Percentiles rank a stretch among this genome's conserved stretches.
These are phyloP conservation scores for Davidsoniella eucalypti DNA, from an alignment of 2,329 filamentous ascomycete genomes.

Conservation along the genomic window DNA sequence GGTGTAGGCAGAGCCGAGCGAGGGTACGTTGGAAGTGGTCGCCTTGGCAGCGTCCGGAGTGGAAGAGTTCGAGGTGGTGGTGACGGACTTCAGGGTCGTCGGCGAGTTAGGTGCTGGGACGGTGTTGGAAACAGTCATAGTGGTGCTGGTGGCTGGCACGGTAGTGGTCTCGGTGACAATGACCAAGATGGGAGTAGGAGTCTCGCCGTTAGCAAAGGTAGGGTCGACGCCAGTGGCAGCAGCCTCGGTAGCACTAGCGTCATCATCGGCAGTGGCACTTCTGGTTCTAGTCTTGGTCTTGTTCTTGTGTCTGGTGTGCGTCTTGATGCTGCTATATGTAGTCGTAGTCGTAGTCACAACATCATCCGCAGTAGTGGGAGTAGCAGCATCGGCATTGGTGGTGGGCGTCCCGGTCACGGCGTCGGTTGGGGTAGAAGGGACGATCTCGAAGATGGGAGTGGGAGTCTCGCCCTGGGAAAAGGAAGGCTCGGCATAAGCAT, in stretches of 20 bases:
- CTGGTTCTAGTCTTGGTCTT: background rate
- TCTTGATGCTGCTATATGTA: background rate
- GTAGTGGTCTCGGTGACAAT: background rate
- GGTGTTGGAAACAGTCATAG: background rate
- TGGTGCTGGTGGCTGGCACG: background rate
- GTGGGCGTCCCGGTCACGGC: background rate
- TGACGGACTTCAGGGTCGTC: background rate
- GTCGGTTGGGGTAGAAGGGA: background rate
- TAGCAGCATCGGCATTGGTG: background rate
- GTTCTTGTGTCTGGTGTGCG: background rate
- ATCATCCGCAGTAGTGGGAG: background rate
- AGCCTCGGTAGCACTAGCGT: background rate
- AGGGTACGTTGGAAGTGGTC: background rate
- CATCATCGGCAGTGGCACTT: background rate
- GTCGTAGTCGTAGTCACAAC: background rate
- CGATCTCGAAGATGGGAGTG: slow-evolving; percentile 10
- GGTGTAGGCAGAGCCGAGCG: background rate
- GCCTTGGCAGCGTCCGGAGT: too few relatives aligned
- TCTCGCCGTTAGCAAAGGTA: slow-evolving; percentile 3
- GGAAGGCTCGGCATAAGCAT: slow-evolving; percentile 5
- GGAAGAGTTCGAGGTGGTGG: background rate
- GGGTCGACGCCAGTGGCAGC: slow-evolving; percentile 3
- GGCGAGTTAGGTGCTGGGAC: background rate
- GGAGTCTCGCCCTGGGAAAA: slow-evolving; percentile 7
- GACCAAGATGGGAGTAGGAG: slow-evolving; percentile 3